Percentiles rank a stretch among this genome's conserved stretches.
phyloP scores from a whole-genome alignment of 306 rosid species.

The Macrotyloma uniflorum region DNA sequence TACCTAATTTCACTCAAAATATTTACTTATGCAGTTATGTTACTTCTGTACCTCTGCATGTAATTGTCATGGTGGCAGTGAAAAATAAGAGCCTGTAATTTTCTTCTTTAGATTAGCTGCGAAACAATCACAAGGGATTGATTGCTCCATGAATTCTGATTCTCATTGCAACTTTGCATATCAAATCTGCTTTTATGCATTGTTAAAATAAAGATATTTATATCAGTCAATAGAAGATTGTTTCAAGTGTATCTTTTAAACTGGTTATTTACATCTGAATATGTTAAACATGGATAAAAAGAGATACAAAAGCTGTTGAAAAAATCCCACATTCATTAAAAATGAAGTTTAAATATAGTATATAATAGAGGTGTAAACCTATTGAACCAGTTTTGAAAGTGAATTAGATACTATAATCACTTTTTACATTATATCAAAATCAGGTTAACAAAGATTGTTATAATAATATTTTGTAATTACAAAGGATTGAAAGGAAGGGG shows the following conservation, averaged over 20 bases:
- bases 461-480: not conserved
- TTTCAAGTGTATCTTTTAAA: not conserved
- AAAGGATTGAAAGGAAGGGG: conserved; percentile 14
- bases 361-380: too few species aligned
- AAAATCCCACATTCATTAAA: too few species aligned
- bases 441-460: too few species aligned
- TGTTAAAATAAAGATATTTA: not conserved
- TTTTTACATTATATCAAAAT: too few species aligned
- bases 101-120: not conserved
- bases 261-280: too few species aligned
- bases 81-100: not conserved
- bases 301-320: too few species aligned
- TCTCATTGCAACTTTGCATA: conserved; percentile 6
- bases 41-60: not conserved
- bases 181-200: not conserved
- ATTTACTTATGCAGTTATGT: not conserved
- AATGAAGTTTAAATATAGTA: too few species aligned
- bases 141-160: conserved; percentile 19
- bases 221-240: not conserved
- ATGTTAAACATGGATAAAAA: too few species aligned
- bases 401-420: too few species aligned
- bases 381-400: too few species aligned
- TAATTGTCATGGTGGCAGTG: conserved; percentile 28
- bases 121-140: not conserved
- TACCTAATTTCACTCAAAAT: conserved; percentile 18